Evolutionary conservation across 441 rosid species (phyloP), one percentile per base, ranked within the genome.

Genomic region (Gossypium laxum): DNA sequence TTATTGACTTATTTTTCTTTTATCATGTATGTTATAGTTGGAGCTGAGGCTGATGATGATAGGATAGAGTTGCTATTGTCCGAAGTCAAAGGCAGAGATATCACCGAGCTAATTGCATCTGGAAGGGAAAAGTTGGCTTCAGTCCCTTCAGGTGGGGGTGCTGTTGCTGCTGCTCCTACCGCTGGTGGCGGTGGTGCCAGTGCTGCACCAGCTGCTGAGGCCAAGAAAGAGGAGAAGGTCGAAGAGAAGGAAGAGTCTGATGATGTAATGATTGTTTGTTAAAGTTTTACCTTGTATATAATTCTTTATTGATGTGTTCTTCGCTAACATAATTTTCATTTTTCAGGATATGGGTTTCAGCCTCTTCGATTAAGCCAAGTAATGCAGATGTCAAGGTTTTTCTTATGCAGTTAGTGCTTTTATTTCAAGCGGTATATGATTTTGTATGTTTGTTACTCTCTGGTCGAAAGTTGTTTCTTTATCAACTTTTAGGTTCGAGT

Each of bases 71-170:
- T 86, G 69, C 87, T 92, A 47, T 51, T 92, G 73, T 77, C 84
- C 3, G 81, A 85, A 80, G 88, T 92, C 34, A 75, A 78, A 18
- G 96, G 89, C 8, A 88, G 83, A 75, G 97, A 91, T 69, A 77
- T 89, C 15, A 78, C 91, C 0, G 97, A 91, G 75, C 77, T 92
- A 21, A 82, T 89, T 82, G 96, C 98, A 5, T 32, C 83, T 1
- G 95, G 96, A 45, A 80, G 89, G 80, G 98, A 87, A 78, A 92
- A 92, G 83, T 76, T 92, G 72, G 96, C 98, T 0, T 88, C 93
- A 2, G 93, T 92, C 1, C 98, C 98, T 1, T 85, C 83, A 0
- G 93, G 95, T 56, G 98, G 95, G 57, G 88, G 94, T n/a, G 90
- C 72, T 18, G 91, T 74, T 38, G 84, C 62, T n/a, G 81, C 78